These are phyloP conservation scores for Colletotrichum lentis DNA, from an alignment of 2,329 filamentous ascomycete species.

Conservation along the genomic window DNA sequence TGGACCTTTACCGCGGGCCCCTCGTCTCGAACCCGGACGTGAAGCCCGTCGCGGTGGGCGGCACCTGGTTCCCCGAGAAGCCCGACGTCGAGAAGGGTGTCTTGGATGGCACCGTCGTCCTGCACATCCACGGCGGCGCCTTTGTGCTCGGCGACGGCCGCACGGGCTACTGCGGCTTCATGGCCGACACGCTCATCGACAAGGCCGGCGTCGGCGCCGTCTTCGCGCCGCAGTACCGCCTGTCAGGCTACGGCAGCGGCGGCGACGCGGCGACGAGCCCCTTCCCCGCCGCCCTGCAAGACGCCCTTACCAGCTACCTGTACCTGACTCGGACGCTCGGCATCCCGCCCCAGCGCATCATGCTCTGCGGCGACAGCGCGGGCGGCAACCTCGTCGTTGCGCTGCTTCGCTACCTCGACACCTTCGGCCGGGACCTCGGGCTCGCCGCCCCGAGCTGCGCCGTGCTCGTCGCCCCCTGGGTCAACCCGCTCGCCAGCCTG, in stretches of 20 bases:
- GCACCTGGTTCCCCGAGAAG: conserved; percentile 41
- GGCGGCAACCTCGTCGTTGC: conserved; percentile 46
- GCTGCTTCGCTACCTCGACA: conserved; percentile 45
- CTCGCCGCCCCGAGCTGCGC: neutral
- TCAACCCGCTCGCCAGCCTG: conserved; percentile 24
- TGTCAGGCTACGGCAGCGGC: conserved; percentile 38
- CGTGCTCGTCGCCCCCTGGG: conserved; percentile 21
- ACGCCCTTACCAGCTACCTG: conserved; percentile 45
- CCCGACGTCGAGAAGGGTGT: conserved; percentile 26
- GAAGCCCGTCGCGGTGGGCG: conserved; percentile 38
- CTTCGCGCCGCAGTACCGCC: conserved; percentile 47
- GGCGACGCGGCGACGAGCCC: conserved; percentile 6
- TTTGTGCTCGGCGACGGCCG: conserved; percentile 46
- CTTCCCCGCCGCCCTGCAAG: conserved; percentile 47
- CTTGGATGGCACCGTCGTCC: conserved; percentile 36
- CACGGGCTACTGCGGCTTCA: conserved; percentile 43
- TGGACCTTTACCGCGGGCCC: conserved; percentile 38
- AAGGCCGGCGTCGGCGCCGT: conserved; percentile 42
- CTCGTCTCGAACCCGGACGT: conserved; percentile 32
- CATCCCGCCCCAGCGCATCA: conserved; percentile 43
- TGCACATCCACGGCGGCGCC: conserved; percentile 48
- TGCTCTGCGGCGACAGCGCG: conserved; percentile 48
- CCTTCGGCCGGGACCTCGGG: conserved; percentile 2
- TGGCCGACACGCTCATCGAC: conserved; percentile 40
- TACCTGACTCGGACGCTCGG: conserved; percentile 40